Conservation (phyloP, 129 eudicot genomes). For the Flaveria trinervia region DNA sequence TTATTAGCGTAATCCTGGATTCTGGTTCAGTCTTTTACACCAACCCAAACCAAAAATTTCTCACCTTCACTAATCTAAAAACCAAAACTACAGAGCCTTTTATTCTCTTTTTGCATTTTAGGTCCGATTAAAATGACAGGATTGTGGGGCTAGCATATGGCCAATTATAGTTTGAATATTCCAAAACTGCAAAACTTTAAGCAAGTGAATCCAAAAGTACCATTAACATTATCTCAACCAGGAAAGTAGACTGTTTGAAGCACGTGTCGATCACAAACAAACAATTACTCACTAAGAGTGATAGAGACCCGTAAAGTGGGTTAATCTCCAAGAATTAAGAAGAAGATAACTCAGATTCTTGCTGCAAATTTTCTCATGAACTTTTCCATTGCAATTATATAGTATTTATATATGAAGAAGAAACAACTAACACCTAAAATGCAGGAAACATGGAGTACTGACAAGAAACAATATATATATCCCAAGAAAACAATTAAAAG, state of each 20-base stretch:
- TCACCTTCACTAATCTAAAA: neutral
- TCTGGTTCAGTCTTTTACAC: neutral
- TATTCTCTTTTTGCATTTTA: neutral
- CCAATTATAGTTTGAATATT: slow-evolving; percentile 28
- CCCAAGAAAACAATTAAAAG: too few relatives aligned
- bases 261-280: slow-evolving; percentile 38
- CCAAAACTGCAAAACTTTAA: slow-evolving; percentile 37
- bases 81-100: neutral
- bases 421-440: too few relatives aligned
- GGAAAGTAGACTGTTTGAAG: slow-evolving; percentile 25
- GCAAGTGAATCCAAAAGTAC: slow-evolving; percentile 38
- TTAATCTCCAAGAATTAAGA: too few relatives aligned
- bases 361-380: too few relatives aligned
- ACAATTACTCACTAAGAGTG: slow-evolving; percentile 6
- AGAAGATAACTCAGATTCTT: too few relatives aligned
- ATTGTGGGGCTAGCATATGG: slow-evolving; percentile 15
- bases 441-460: too few relatives aligned
- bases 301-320: too few relatives aligned
- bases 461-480: too few relatives aligned
- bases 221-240: slow-evolving; percentile 8
- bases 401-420: too few relatives aligned
- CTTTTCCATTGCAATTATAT: too few relatives aligned
- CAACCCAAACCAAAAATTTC: neutral
- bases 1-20: neutral
- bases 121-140: neutral